Evolutionary conservation across 2,329 filamentous ascomycete species (phyloP).

Genomic region (Akanthomyces uredinophilus): DNA sequence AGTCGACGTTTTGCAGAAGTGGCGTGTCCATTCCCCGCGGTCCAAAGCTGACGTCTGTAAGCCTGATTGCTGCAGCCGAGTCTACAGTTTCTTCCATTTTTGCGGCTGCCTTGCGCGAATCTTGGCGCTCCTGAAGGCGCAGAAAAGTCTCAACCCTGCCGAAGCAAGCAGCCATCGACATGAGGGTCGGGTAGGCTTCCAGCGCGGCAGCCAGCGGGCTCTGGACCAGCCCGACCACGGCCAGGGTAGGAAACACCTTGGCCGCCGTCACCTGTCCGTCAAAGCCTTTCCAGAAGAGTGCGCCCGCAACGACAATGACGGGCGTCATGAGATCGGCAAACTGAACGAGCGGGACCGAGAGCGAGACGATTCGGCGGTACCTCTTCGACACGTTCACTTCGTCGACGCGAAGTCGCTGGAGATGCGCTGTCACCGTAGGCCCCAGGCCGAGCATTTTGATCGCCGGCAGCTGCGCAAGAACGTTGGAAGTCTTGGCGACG

Average conservation of each 20-base stretch:
- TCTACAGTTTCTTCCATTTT: too few relatives aligned
- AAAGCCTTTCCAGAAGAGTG: background rate
- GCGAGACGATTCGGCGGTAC: background rate
- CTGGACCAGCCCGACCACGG: background rate
- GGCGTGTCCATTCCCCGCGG: background rate
- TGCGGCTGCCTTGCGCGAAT: too few relatives aligned
- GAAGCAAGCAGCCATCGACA: conserved; percentile 30
- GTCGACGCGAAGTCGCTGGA: background rate
- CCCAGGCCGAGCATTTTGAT: conserved; percentile 40
- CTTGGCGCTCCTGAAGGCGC: background rate
- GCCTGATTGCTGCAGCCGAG: too few relatives aligned
- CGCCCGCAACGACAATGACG: background rate
- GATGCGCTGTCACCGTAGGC: background rate
- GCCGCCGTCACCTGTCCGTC: background rate
- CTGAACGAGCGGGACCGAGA: background rate
- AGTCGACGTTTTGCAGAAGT: background rate
- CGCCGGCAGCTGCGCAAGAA: conserved; percentile 36
- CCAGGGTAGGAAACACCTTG: background rate
- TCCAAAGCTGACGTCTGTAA: too few relatives aligned
- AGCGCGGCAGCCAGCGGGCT: conserved; percentile 28
- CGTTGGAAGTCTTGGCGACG: conserved; percentile 33
- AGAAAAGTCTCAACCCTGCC: conserved; percentile 35
- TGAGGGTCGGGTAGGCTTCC: conserved; percentile 27
- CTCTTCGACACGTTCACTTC: background rate
- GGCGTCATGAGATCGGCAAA: background rate